phyloP scores from a whole-genome alignment of 306 rosid species.

The Acacia melanoxylon region DNA sequence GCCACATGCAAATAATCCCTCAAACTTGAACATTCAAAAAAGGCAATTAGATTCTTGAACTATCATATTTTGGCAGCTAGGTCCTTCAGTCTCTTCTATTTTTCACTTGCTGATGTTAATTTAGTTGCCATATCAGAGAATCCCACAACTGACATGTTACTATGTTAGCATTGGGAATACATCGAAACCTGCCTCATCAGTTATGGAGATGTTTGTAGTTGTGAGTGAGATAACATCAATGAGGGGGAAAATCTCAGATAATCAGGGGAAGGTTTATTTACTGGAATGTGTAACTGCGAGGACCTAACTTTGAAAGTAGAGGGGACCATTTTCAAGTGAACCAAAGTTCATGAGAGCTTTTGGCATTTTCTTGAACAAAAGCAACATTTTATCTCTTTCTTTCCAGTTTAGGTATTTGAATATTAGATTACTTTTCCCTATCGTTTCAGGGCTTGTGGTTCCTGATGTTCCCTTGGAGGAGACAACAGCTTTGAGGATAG shows the following conservation, averaged over 20 bases:
- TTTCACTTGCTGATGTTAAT: not conserved
- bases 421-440: not conserved
- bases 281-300: not conserved
- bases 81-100: not conserved
- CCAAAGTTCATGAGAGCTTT: not conserved
- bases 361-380: not conserved
- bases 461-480: slow-evolving; percentile 97
- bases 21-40: not conserved
- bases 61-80: not conserved
- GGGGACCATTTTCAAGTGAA: not conserved
- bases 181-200: not conserved
- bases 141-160: not conserved
- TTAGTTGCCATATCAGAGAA: not conserved
- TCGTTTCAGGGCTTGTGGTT: slow-evolving; percentile 79
- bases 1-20: not conserved
- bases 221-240: not conserved
- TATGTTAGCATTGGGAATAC: not conserved
- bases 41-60: not conserved
- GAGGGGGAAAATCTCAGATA: not conserved
- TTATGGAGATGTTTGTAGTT: not conserved
- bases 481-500: slow-evolving; percentile 62
- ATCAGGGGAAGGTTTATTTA: not conserved
- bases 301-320: not conserved
- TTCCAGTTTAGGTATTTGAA: slow-evolving; percentile 8
- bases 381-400: not conserved